Evolutionary conservation across 2,329 filamentous ascomycete species (phyloP), one percentile per base, ranked within the genome.

Genomic region (Metarhizium humberi): DNA sequence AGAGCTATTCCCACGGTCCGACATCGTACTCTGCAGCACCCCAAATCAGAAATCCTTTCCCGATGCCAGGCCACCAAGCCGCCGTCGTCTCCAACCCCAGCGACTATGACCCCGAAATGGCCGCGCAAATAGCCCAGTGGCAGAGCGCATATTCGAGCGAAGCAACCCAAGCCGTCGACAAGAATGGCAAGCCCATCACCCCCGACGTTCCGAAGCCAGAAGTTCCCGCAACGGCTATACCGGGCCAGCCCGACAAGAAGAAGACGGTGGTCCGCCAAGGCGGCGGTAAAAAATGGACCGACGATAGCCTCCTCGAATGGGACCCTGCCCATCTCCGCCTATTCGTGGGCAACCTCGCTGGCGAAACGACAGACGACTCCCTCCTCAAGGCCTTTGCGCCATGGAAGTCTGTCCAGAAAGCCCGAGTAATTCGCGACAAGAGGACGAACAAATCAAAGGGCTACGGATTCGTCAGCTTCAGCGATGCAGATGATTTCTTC

Each of bases 301-400:
- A 99, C 68, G 80, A 88, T 55, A 82, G 87, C 0, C 81, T 99
- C 3, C 81, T 97, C 2, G 94, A 97, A 69, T 99, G 94, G 94
- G 92, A 97, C 67, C 92, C 92, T 1, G 82, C 88, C 32, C 94
- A 99, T 69, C 88, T 96, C 66, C 90, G 94, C 40, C 83, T 99
- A 47, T 97, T 97, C 70, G 91, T 97, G 16, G 94, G 94, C 60
- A 99, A 99, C 70, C 81, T 99, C 52, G 94, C 94, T 45, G 94
- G 94, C 62, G 94, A 99, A 75, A 94, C 95, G 34, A 99, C 94
- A 1, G 94, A 99, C 70, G 94, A 99, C 55, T 94, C 90, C 1
- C 79, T 99, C 11, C 79, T 94, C 64, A 99, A 99, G 73, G 94
- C 94, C 2, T 99, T 99, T 65, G 79, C 89, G 20, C 85, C 87